Evolutionary conservation across 1,284 basidiomycete genomes (phyloP).

Genomic region (Spongispora temasekensis): DNA sequence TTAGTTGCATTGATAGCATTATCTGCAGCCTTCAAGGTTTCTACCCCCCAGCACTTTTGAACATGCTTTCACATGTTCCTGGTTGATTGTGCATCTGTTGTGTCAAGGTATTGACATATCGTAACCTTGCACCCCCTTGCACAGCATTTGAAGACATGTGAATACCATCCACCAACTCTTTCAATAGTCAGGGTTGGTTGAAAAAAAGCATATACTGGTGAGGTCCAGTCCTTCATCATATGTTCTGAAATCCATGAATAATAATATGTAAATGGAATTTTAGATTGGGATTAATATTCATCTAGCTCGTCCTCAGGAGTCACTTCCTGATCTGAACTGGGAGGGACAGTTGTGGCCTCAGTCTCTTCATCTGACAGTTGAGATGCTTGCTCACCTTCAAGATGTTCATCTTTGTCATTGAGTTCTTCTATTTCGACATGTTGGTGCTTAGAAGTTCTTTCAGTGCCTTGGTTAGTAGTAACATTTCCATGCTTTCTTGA

Average conservation of each 20-base stretch:
- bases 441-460: too few species aligned
- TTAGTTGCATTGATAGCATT: neutral
- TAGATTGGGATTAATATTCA: too few species aligned
- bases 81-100: neutral
- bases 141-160: slow-evolving; percentile 1
- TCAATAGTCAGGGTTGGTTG: neutral
- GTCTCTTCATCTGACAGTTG: too few species aligned
- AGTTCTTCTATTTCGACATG: too few species aligned
- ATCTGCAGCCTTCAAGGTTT: neutral
- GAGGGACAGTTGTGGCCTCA: too few species aligned
- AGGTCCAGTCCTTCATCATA: neutral
- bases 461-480: too few species aligned
- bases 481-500: too few species aligned
- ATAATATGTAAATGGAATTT: too few species aligned
- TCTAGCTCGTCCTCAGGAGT: too few species aligned
- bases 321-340: too few species aligned
- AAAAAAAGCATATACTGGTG: neutral
- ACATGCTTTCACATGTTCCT: slow-evolving; percentile 3
- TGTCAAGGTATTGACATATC: neutral
- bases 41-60: neutral
- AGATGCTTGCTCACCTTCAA: too few species aligned
- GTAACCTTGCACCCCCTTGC: neutral
- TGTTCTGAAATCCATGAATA: neutral
- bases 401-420: too few species aligned
- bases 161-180: neutral